Evolutionary conservation across 202 grass and related monocot genomes (phyloP), one percentile per base, ranked within the genome.

Genomic region (Elaeis oleifera): DNA sequence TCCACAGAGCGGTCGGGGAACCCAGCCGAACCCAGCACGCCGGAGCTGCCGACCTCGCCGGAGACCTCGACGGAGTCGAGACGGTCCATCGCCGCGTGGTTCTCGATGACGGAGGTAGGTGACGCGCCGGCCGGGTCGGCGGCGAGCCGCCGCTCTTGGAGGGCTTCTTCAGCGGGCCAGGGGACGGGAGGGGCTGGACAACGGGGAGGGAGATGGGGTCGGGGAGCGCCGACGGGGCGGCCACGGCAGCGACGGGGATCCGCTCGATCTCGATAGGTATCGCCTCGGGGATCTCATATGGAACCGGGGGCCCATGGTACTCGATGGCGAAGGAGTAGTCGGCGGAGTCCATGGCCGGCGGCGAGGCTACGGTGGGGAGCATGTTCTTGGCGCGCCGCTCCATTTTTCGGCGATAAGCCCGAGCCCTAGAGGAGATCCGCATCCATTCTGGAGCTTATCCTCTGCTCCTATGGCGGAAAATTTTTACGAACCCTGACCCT

Each of bases 41-140:
- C 36, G 11, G 36, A 44, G 36, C 36, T 44, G 11, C 36, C 36
- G 9, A 44, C 36, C 36, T 44, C 36, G 36, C 36, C 36, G 11
- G 36, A 44, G 8, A 44, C 36, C 8, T 44, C 54, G 20, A 58
- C 61, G 21, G 36, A 17, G 44, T 73, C 70, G 16, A 21, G 50
- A 18, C 70, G 50, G 27, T 73, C 59, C 24, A 71, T 61, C 4
- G 39, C 84, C 56, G 71, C 74, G 78, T 90, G 82, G 65, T 90
- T 92, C 79, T 92, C 92, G 62, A 97, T 97, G 64, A 99, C 94
- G 44, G 94, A 99, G 72, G 94, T 99, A 1, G 94, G 94, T 8
- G 94, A 99, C 3, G 83, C 78, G 18, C 67, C 73, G 60, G 57
- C 76, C 3, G 63, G 22, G 20, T 16, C 9, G 14, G 70, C 25